A percentile compares a stretch with the other conserved stretches of the same genome.
These are phyloP conservation scores for Dactylella cylindrospora DNA, from an alignment of 2,329 filamentous ascomycete genomes.

Conservation along the genomic window DNA sequence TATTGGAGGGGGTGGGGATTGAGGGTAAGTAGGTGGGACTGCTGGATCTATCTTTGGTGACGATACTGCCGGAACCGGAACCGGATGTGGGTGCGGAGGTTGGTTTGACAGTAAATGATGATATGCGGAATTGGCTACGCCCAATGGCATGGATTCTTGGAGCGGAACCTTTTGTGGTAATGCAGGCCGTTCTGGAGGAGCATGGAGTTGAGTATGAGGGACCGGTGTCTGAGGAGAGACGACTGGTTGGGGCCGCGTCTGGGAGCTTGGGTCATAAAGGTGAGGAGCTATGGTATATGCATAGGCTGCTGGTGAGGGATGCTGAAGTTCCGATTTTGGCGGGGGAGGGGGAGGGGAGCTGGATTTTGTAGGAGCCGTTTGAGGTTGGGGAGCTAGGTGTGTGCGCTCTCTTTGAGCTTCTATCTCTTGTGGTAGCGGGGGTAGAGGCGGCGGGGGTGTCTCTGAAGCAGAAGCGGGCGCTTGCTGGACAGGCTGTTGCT, in stretches of 20 bases:
- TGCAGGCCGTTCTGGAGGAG: conserved; percentile 21
- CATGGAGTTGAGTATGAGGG: conserved; percentile 41
- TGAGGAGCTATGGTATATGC: conserved; percentile 44
- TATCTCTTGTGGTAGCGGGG: conserved; percentile 69
- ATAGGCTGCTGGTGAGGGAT: conserved; percentile 11
- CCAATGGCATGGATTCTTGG: conserved; percentile 1
- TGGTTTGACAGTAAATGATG: conserved; percentile 44
- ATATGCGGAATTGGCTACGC: conserved; percentile 3
- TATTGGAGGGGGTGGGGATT: conserved; percentile 49
- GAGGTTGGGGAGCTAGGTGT: conserved; percentile 49
- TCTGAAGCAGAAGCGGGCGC: conserved; percentile 49
- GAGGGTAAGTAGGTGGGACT: conserved; percentile 51
- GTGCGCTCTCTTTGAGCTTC: conserved; percentile 51
- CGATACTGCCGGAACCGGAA: conserved; percentile 48
- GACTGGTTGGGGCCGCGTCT: conserved; percentile 45
- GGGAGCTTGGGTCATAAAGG: conserved; percentile 49
- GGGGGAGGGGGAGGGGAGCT: conserved; percentile 35
- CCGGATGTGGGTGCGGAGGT: conserved; percentile 47
- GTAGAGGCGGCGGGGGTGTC: conserved; percentile 65
- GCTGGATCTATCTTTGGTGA: conserved; percentile 32
- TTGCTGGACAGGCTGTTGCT: conserved; percentile 56
- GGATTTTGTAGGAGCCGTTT: conserved; percentile 49
- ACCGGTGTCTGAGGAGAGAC: conserved; percentile 46
- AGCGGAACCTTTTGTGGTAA: conserved; percentile 30
- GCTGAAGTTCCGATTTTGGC: conserved; percentile 32